Conservation (phyloP, 345 rosid species). For the Trapa incisa region DNA sequence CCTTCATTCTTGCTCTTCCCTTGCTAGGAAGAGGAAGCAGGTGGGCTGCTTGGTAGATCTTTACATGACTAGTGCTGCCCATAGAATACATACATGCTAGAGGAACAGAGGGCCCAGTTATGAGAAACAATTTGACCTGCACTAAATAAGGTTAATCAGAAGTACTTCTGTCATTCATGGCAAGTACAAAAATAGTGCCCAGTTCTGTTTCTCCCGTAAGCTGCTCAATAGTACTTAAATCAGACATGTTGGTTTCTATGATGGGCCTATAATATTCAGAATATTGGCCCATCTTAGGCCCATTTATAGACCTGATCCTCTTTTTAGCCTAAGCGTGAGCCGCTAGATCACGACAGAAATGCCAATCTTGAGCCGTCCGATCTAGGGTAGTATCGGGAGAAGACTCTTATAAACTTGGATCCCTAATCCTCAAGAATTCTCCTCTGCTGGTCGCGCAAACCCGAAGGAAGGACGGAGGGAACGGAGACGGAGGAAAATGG, state of each 20-base stretch:
- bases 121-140: too few relatives aligned
- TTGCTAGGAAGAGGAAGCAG: conserved; percentile 18
- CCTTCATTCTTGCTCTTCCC: conserved; percentile 67
- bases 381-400: conserved; percentile 26
- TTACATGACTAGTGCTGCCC: not conserved
- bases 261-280: too few relatives aligned
- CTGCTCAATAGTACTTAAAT: too few relatives aligned
- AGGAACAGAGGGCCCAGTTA: too few relatives aligned
- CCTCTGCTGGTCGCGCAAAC: conserved; percentile 15
- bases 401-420: not conserved
- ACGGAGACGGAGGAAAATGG: conserved; percentile 36
- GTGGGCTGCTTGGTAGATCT: not conserved
- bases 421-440: not conserved
- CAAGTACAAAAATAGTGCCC: too few relatives aligned
- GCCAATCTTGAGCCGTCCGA: conserved; percentile 18
- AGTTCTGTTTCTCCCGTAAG: too few relatives aligned
- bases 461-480: conserved; percentile 11
- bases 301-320: too few relatives aligned
- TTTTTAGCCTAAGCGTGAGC: not conserved
- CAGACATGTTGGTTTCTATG: too few relatives aligned
- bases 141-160: too few relatives aligned
- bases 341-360: not conserved
- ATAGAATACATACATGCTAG: not conserved
- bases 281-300: too few relatives aligned
- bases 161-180: too few relatives aligned